phyloP scores from a whole-genome alignment of 371 early-diverging fungal genomes.

The Saksenaea vasiformis region DNA sequence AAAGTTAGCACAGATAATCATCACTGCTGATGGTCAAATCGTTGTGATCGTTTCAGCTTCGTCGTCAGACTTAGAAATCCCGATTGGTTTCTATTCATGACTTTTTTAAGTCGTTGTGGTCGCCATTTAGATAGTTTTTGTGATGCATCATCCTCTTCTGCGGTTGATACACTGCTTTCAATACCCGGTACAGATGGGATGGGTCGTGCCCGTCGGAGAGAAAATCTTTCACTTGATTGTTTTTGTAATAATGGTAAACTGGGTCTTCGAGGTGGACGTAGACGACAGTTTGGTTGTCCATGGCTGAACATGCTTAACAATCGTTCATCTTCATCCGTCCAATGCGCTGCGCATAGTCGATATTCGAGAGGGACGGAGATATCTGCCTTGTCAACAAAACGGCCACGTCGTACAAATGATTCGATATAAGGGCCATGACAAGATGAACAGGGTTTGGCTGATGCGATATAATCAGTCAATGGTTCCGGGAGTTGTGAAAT shows the following conservation, averaged over 20 bases:
- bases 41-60: constrained; percentile 4
- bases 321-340: constrained; percentile 72
- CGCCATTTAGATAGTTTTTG: constrained; percentile 6
- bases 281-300: background rate
- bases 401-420: constrained; percentile 57
- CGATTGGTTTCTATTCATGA: constrained; percentile 11
- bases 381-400: constrained; percentile 62
- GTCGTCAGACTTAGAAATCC: constrained; percentile 11
- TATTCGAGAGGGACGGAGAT: constrained; percentile 68
- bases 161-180: constrained; percentile 7
- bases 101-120: constrained; percentile 3
- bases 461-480: constrained; percentile 63
- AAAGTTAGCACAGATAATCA: constrained; percentile 4
- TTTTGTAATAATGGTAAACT: constrained; percentile 11
- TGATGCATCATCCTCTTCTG: constrained; percentile 7
- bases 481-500: constrained; percentile 42
- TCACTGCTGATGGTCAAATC: background rate
- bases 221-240: constrained; percentile 6
- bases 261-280: constrained; percentile 13
- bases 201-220: constrained; percentile 4
- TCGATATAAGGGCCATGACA: constrained; percentile 92
- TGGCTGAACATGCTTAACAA: constrained; percentile 28
- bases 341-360: constrained; percentile 75
- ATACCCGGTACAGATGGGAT: constrained; percentile 2
- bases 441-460: constrained; percentile 74